Conservation (phyloP, 495 filamentous ascomycete genomes). For the Neurospora discreta region DNA sequence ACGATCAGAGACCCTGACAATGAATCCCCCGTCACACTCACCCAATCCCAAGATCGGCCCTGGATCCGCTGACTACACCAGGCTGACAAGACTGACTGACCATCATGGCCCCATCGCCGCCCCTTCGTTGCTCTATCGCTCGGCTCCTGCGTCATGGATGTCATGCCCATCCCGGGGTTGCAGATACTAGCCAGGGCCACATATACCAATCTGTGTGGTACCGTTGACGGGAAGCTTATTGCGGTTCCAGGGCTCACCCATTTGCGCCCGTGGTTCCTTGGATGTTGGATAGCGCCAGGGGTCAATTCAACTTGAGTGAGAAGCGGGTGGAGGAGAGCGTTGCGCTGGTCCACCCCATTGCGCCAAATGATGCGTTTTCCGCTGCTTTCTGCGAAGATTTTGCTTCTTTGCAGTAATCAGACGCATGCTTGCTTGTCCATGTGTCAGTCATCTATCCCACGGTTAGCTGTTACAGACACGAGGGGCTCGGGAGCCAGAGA, state of each 20-base stretch:
- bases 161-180: background rate
- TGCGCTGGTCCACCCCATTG: background rate
- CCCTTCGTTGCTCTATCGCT: background rate
- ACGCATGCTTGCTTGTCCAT: background rate
- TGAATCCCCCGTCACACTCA: background rate
- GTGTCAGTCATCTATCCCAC: background rate
- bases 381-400: background rate
- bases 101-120: background rate
- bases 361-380: background rate
- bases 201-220: background rate
- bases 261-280: background rate
- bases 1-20: background rate
- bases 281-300: background rate
- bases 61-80: background rate
- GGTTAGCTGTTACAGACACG: background rate
- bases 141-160: background rate
- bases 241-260: background rate
- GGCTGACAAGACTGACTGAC: background rate
- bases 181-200: background rate
- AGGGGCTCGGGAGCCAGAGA: background rate
- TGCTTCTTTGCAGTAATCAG: background rate
- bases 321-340: background rate
- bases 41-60: background rate
- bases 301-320: background rate
- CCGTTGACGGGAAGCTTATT: background rate